Percentiles rank a stretch among this genome's conserved stretches.
Evolutionary conservation across 305 asterid genomes (phyloP).

Genomic region (Solanum aculeatissimum): DNA sequence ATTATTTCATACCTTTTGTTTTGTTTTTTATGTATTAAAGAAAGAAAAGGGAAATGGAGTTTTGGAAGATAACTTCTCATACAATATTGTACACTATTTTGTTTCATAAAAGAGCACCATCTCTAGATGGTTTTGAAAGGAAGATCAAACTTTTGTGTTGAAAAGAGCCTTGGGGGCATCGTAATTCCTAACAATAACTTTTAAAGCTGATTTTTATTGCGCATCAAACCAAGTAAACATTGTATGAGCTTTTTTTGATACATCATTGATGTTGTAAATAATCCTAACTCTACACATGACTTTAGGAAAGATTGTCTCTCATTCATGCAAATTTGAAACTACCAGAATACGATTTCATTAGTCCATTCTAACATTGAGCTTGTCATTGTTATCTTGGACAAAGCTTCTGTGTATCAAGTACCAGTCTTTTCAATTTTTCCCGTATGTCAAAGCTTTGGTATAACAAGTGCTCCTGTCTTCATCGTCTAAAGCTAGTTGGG

Average conservation of each 20-base stretch:
- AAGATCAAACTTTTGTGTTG: background rate
- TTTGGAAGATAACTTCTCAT: background rate
- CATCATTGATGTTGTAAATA: background rate
- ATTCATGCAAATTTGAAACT: background rate
- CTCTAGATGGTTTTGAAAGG: background rate
- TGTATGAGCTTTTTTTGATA: background rate
- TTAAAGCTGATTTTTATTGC: background rate
- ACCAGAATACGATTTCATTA: background rate
- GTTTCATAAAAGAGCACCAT: background rate
- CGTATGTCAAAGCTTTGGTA: background rate
- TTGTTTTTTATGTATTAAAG: background rate
- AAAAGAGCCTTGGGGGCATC: background rate
- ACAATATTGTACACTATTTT: background rate
- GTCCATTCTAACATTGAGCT: background rate
- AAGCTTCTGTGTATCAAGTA: background rate
- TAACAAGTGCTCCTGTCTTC: conserved; percentile 9
- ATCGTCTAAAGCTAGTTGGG: conserved; percentile 34
- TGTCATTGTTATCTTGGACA: background rate
- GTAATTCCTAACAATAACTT: background rate
- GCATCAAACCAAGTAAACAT: background rate
- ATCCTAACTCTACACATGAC: background rate
- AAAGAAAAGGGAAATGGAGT: background rate
- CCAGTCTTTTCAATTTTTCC: background rate
- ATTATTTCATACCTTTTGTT: background rate
- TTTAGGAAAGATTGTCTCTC: background rate